Evolutionary conservation across 768 basidiomycete species (phyloP).

Genomic region (Rhizopogon vesiculosus): DNA sequence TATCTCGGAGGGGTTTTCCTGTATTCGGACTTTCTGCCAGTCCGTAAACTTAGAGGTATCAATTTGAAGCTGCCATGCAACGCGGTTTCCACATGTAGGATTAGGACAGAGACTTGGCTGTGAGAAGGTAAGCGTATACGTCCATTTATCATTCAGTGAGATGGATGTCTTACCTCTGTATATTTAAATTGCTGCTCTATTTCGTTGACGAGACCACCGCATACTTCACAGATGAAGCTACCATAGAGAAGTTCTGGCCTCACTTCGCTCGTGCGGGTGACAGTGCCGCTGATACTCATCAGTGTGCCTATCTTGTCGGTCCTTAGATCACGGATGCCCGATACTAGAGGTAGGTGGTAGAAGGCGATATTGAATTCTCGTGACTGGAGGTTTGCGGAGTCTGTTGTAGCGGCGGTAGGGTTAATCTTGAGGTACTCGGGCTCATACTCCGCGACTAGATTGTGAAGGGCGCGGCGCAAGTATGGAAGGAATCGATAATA

Average conservation of each 20-base stretch:
- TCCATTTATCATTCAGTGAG: background rate
- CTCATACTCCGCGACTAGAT: slow-evolving; percentile 83
- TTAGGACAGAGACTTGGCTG: slow-evolving; percentile 95
- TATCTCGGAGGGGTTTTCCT: slow-evolving; percentile 98
- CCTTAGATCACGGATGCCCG: slow-evolving; percentile 88
- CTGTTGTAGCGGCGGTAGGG: slow-evolving; percentile 79
- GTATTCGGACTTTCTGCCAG: slow-evolving; percentile 99
- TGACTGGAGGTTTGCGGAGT: slow-evolving; percentile 83
- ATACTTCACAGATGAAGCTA: slow-evolving; percentile 89
- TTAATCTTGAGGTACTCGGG: slow-evolving; percentile 96
- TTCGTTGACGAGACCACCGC: slow-evolving; percentile 81
- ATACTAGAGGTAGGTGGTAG: slow-evolving; percentile 89
- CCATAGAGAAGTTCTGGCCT: slow-evolving; percentile 92
- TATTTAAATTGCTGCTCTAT: slow-evolving; percentile 99
- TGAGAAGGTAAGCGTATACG: background rate
- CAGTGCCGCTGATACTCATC: slow-evolving; percentile 94
- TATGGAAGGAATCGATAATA: slow-evolving; percentile 98
- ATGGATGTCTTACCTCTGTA: slow-evolving; percentile 65
- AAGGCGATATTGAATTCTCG: slow-evolving; percentile 96
- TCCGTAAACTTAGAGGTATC: slow-evolving; percentile 96
- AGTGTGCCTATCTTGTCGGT: slow-evolving; percentile 93
- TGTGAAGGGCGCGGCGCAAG: slow-evolving; percentile 85
- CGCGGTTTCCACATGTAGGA: slow-evolving; percentile 86
- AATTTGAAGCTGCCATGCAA: slow-evolving; percentile 90
- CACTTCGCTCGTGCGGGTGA: slow-evolving; percentile 96